phyloP scores from a whole-genome alignment of 2,329 filamentous ascomycete species.

The Colletotrichum sp. region DNA sequence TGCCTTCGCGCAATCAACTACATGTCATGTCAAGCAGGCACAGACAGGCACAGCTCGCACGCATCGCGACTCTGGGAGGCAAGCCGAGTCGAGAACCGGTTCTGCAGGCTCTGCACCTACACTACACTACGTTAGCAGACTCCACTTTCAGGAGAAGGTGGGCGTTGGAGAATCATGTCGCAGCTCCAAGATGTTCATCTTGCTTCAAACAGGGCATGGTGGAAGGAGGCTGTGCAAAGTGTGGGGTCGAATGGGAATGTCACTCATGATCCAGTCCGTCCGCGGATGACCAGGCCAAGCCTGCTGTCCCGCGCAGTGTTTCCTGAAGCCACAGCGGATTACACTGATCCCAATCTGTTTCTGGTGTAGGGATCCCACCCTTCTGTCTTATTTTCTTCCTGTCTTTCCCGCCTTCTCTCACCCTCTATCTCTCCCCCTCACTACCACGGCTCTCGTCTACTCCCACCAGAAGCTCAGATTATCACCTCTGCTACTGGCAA shows the following conservation, averaged over 20 bases:
- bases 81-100: slow-evolving; percentile 16
- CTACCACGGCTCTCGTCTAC: background rate
- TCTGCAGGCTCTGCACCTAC: slow-evolving; percentile 10
- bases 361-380: background rate
- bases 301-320: slow-evolving; percentile 12
- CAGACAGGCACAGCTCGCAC: background rate
- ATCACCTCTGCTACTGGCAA: background rate
- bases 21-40: background rate
- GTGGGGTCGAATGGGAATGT: slow-evolving; percentile 21
- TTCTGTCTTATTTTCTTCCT: background rate
- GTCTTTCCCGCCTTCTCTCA: background rate
- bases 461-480: background rate
- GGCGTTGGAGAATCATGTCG: slow-evolving; percentile 16
- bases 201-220: slow-evolving; percentile 21
- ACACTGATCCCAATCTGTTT: slow-evolving; percentile 6
- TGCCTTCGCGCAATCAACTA: background rate
- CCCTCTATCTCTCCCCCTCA: background rate
- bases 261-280: slow-evolving; percentile 14
- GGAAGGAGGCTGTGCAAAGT: slow-evolving; percentile 22
- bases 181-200: slow-evolving; percentile 21
- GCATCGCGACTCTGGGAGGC: background rate
- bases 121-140: background rate
- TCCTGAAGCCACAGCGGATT: slow-evolving; percentile 13
- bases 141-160: slow-evolving; percentile 20
- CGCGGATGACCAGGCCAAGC: slow-evolving; percentile 11